Evolutionary conservation across 257 asterid genomes (phyloP).

Genomic region (Nicotiana attenuata): DNA sequence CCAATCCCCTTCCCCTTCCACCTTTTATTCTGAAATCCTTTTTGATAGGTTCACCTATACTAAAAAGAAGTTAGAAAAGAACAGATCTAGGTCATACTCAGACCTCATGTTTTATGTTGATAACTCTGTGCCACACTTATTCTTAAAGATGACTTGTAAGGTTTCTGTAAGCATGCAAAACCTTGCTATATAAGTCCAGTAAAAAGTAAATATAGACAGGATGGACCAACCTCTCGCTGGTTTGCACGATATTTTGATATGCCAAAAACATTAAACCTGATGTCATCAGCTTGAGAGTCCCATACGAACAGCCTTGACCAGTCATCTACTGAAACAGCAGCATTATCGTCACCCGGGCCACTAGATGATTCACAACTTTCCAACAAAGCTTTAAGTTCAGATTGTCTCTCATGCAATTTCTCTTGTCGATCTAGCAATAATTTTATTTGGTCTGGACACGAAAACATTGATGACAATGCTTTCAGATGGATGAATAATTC

Average conservation of each 20-base stretch:
- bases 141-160: neutral
- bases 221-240: constrained; percentile 72
- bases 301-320: constrained; percentile 82
- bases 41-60: neutral
- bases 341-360: constrained; percentile 40
- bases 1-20: neutral
- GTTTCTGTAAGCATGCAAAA: neutral
- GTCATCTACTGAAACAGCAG: constrained; percentile 53
- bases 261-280: constrained; percentile 82
- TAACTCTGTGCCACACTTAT: neutral
- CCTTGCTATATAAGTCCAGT: neutral
- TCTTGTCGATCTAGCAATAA: constrained; percentile 76
- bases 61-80: neutral
- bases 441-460: constrained; percentile 64
- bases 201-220: neutral
- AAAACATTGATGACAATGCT: constrained; percentile 4
- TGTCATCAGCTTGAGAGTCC: constrained; percentile 80
- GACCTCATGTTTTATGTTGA: neutral
- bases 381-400: constrained; percentile 69
- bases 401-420: constrained; percentile 55
- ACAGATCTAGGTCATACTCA: neutral
- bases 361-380: constrained; percentile 54
- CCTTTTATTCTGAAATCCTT: neutral
- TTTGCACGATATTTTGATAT: constrained; percentile 84
- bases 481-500: neutral